Conservation (phyloP, 768 basidiomycete species). For the Agaricus sinodeliciosus region DNA sequence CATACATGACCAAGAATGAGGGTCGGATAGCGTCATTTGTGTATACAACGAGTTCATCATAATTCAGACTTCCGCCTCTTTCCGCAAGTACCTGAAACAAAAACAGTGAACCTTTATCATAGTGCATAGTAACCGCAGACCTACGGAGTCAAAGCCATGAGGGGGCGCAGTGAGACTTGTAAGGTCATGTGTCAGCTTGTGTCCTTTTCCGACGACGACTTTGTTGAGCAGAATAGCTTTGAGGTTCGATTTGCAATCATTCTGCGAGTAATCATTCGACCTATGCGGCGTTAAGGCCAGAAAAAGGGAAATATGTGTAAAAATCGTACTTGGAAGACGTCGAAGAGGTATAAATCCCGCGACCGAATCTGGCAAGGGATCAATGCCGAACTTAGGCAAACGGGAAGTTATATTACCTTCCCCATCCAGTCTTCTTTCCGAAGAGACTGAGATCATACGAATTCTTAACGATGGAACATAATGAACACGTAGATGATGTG, state of each 20-base stretch:
- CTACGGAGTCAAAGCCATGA: slow-evolving; percentile 58
- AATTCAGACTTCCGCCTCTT: slow-evolving; percentile 58
- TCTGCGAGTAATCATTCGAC: slow-evolving; percentile 66
- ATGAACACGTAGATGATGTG: slow-evolving; percentile 47
- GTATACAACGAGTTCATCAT: slow-evolving; percentile 69
- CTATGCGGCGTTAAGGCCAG: slow-evolving; percentile 18
- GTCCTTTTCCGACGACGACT: slow-evolving; percentile 65
- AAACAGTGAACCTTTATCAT: neutral
- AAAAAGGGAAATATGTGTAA: neutral
- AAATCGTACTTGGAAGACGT: slow-evolving; percentile 61
- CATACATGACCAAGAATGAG: slow-evolving; percentile 66
- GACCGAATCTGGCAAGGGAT: slow-evolving; percentile 44
- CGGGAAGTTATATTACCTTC: slow-evolving; percentile 36
- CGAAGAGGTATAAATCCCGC: slow-evolving; percentile 69
- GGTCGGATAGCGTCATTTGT: slow-evolving; percentile 66
- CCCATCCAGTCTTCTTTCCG: slow-evolving; percentile 70
- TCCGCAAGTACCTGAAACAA: slow-evolving; percentile 56
- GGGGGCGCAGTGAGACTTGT: slow-evolving; percentile 51
- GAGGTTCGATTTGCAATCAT: slow-evolving; percentile 43
- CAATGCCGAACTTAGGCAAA: neutral
- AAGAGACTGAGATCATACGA: slow-evolving; percentile 59
- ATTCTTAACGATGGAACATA: slow-evolving; percentile 58
- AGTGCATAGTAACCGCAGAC: slow-evolving; percentile 18
- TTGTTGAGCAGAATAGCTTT: slow-evolving; percentile 72
- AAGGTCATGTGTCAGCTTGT: slow-evolving; percentile 56